A percentile compares a stretch with the other conserved stretches of the same genome.
Conservation (phyloP, 2,329 filamentous ascomycete species). For the Huntiella moniliformis region DNA sequence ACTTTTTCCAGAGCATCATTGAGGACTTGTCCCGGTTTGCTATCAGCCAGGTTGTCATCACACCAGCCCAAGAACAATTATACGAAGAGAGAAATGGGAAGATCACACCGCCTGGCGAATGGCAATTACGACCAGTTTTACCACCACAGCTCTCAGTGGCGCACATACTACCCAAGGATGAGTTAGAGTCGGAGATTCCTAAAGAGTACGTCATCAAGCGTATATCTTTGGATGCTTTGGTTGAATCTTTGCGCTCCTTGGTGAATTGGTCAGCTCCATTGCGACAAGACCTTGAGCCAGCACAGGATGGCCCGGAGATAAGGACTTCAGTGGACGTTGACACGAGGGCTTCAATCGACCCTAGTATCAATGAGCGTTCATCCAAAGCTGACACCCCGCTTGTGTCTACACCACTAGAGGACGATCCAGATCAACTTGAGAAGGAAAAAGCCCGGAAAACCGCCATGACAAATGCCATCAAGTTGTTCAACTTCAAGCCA, state of each 20-base stretch:
- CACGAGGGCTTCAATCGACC: conserved; percentile 49
- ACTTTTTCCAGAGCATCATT: conserved; percentile 89
- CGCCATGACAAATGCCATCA: conserved; percentile 70
- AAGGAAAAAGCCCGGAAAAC: conserved; percentile 90
- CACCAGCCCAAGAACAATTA: conserved; percentile 58
- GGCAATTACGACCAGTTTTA: conserved; percentile 70
- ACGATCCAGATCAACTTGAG: conserved; percentile 87
- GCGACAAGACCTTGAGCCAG: conserved; percentile 33
- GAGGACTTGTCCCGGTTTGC: conserved; percentile 84
- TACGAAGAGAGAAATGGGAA: conserved; percentile 65
- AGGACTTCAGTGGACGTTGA: conserved; percentile 26
- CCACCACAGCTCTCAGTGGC: conserved; percentile 73
- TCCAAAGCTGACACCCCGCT: conserved; percentile 35
- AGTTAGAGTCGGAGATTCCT: conserved; percentile 53
- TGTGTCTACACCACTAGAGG: conserved; percentile 50
- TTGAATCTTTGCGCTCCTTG: conserved; percentile 73
- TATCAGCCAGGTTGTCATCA: conserved; percentile 58
- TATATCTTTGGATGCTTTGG: conserved; percentile 68
- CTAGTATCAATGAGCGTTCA: conserved; percentile 34
- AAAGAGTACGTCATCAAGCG: conserved; percentile 85
- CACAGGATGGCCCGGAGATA: conserved; percentile 18
- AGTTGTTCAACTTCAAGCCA: conserved; percentile 93
- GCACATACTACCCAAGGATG: conserved; percentile 43
- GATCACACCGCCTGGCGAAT: conserved; percentile 45
- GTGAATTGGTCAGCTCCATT: conserved; percentile 70